These are phyloP conservation scores for Tetracladium marchalianum DNA, from an alignment of 495 filamentous ascomycete species.

Conservation along the genomic window DNA sequence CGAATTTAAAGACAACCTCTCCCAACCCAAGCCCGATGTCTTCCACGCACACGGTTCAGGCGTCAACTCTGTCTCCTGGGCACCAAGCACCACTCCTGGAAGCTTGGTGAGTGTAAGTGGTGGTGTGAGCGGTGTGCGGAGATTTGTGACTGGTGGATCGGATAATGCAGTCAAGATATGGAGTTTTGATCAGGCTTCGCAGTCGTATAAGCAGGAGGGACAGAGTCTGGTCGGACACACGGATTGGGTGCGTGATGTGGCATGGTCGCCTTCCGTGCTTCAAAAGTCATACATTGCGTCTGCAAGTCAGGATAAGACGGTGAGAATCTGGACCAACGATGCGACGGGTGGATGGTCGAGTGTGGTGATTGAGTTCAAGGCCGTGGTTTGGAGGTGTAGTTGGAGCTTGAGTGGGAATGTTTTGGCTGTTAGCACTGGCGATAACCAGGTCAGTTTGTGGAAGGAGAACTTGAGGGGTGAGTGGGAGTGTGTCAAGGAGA, in stretches of 20 bases:
- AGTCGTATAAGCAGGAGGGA: slow-evolving; percentile 41
- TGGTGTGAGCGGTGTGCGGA: slow-evolving; percentile 48
- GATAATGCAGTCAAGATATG: slow-evolving; percentile 92
- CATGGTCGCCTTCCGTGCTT: slow-evolving; percentile 89
- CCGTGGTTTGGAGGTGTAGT: slow-evolving; percentile 88
- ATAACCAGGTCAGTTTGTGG: slow-evolving; percentile 92
- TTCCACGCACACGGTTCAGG: slow-evolving; percentile 89
- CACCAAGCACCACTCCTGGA: slow-evolving; percentile 70
- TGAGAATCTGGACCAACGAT: slow-evolving; percentile 88
- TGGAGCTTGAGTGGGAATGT: slow-evolving; percentile 98
- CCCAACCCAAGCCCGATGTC: slow-evolving; percentile 54
- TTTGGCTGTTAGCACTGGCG: slow-evolving; percentile 81
- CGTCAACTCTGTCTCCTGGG: slow-evolving; percentile 94
- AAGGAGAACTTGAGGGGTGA: slow-evolving; percentile 70
- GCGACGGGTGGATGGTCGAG: slow-evolving; percentile 64
- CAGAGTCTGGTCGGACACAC: slow-evolving; percentile 64
- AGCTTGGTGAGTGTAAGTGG: slow-evolving; percentile 63
- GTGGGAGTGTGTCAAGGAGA: slow-evolving; percentile 94
- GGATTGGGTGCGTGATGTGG: slow-evolving; percentile 97
- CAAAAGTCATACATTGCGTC: slow-evolving; percentile 92
- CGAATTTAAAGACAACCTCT: slow-evolving; percentile 92
- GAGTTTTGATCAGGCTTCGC: slow-evolving; percentile 41
- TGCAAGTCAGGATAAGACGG: slow-evolving; percentile 91
- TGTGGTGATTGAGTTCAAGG: slow-evolving; percentile 77
- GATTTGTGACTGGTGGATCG: slow-evolving; percentile 88